A percentile compares a stretch with the other conserved stretches of the same genome.
Evolutionary conservation across 2,329 filamentous ascomycete species (phyloP).

Genomic region (Fusarium annulatum): DNA sequence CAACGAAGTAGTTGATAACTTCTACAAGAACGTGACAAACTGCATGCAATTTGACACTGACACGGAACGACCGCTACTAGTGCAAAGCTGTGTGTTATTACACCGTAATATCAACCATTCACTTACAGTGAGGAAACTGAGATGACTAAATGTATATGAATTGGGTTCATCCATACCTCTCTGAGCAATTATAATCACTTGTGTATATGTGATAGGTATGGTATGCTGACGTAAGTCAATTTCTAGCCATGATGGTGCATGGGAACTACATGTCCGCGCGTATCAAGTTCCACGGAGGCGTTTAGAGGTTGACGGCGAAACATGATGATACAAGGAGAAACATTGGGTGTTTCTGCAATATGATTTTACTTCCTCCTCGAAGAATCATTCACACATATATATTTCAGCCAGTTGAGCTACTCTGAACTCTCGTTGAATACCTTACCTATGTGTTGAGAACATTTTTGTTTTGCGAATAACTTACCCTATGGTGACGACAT

Average conservation of each 20-base stretch:
- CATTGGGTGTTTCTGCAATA: background rate
- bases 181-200: background rate
- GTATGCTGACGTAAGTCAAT: background rate
- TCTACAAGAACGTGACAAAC: background rate
- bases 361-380: background rate
- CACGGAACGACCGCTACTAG: background rate
- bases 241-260: background rate
- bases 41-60: background rate
- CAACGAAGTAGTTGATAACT: slow-evolving; percentile 39
- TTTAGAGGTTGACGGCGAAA: background rate
- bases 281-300: background rate
- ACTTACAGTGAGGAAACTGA: background rate
- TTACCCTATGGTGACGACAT: slow-evolving; percentile 37
- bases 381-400: background rate
- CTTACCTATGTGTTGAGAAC: too few relatives aligned
- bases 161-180: background rate
- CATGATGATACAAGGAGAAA: background rate
- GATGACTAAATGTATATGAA: background rate
- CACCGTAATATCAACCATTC: background rate
- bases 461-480: background rate
- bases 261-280: background rate
- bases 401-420: background rate
- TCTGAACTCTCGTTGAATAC: background rate
- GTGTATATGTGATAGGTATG: background rate
- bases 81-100: background rate